These are phyloP conservation scores for Tirmania nivea DNA, from an alignment of 495 filamentous ascomycete genomes.

Conservation along the genomic window DNA sequence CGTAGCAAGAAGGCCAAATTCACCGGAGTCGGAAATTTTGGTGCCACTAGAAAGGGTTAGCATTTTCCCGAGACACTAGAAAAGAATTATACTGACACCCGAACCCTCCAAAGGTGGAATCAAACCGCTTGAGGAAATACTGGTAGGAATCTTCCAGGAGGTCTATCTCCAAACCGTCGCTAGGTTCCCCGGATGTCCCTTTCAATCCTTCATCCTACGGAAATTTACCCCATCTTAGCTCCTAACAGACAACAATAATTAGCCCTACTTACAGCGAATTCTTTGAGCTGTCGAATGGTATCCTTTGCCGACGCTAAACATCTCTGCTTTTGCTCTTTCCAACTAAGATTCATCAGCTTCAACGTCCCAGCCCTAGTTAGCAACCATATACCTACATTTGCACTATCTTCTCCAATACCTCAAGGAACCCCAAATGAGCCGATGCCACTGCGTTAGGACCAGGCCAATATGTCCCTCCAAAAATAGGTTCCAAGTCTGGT, in stretches of 20 bases:
- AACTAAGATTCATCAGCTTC: conserved; percentile 18
- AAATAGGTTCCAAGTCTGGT: conserved; percentile 76
- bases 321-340: conserved; percentile 61
- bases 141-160: conserved; percentile 74
- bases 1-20: conserved; percentile 69
- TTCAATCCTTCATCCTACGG: conserved; percentile 15
- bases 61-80: not conserved
- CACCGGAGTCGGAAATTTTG: conserved; percentile 80
- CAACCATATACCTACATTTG: conserved; percentile 24
- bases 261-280: conserved; percentile 35
- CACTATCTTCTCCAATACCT: conserved; percentile 60
- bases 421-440: conserved; percentile 48
- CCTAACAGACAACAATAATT: too few relatives aligned
- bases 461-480: conserved; percentile 94
- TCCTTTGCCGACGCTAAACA: conserved; percentile 65
- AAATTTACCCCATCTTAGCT: not conserved
- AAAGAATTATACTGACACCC: conserved; percentile 21
- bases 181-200: conserved; percentile 25
- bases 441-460: conserved; percentile 39
- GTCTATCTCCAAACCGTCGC: conserved; percentile 60
- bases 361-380: not conserved
- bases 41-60: conserved; percentile 23
- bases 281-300: conserved; percentile 55
- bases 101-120: conserved; percentile 61
- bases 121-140: conserved; percentile 59